A percentile compares a stretch with the other conserved stretches of the same genome.
Evolutionary conservation across 768 basidiomycete species (phyloP).

Genomic region (Antrodiella citrinella): DNA sequence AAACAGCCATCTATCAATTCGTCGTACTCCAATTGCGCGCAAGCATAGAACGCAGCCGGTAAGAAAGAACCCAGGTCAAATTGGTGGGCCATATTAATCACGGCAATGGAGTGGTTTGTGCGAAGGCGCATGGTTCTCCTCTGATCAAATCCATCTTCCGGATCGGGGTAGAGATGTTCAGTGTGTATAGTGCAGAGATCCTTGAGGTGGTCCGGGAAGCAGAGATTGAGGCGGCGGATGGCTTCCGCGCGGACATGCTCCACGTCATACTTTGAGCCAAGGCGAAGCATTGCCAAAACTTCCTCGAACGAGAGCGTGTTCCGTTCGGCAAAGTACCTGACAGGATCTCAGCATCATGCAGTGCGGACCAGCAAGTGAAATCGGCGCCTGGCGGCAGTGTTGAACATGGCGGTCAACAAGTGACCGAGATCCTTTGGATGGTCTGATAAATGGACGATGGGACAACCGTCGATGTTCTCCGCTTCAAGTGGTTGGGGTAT

Average conservation of each 20-base stretch:
- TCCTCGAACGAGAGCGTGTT: not conserved
- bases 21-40: not conserved
- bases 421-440: not conserved
- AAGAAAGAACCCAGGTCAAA: not conserved
- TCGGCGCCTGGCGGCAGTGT: conserved; percentile 1
- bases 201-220: conserved; percentile 4
- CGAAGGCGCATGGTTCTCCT: not conserved
- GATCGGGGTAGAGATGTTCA: not conserved
- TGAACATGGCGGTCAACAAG: not conserved
- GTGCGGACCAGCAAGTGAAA: not conserved
- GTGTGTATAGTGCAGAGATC: not conserved
- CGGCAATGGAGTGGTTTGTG: not conserved
- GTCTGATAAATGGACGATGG: not conserved
- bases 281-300: not conserved
- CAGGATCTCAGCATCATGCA: not conserved
- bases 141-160: not conserved
- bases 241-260: conserved; percentile 8
- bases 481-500: not conserved
- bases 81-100: not conserved
- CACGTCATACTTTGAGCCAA: conserved; percentile 8
- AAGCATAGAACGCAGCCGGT: not conserved
- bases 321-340: not conserved
- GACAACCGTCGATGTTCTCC: not conserved
- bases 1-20: not conserved
- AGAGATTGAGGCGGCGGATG: conserved; percentile 5